Percentiles rank a stretch among this genome's conserved stretches.
Conservation (phyloP, 352 stramenopile species). For the Phytophthora nicotianae region DNA sequence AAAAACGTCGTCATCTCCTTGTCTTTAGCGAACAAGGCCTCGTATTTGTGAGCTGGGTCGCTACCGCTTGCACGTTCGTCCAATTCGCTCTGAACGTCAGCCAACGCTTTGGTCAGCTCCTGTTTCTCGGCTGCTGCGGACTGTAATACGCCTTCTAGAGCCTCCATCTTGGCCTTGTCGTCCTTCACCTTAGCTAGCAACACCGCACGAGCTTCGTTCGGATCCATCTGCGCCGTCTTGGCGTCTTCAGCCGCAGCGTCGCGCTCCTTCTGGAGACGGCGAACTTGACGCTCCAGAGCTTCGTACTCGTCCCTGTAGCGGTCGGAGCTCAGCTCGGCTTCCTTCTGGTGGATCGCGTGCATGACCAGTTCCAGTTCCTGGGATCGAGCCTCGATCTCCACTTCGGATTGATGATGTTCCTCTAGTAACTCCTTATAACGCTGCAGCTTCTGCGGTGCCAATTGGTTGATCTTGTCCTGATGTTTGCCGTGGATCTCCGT, state of each 20-base stretch:
- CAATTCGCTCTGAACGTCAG: constrained; percentile 62
- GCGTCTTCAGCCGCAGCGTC: constrained; percentile 84
- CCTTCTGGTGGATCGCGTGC: constrained; percentile 78
- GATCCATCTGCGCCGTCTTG: constrained; percentile 88
- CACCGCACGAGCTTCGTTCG: constrained; percentile 80
- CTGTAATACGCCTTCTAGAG: constrained; percentile 66
- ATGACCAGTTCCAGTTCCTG: constrained; percentile 77
- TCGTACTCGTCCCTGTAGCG: constrained; percentile 83
- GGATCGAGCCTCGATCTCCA: constrained; percentile 71
- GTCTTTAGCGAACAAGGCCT: constrained; percentile 89
- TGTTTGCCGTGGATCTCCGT: constrained; percentile 79
- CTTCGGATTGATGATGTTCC: constrained; percentile 75
- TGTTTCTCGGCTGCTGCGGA: constrained; percentile 57
- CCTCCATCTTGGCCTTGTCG: constrained; percentile 84
- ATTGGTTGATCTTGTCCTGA: constrained; percentile 88
- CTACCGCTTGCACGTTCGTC: constrained; percentile 71
- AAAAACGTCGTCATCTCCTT: constrained; percentile 93
- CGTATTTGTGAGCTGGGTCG: constrained; percentile 86
- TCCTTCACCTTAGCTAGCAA: constrained; percentile 89
- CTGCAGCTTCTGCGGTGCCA: constrained; percentile 86
- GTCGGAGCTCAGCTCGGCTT: constrained; percentile 70
- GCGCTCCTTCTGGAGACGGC: constrained; percentile 74
- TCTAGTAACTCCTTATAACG: constrained; percentile 79
- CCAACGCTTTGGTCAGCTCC: constrained; percentile 57
- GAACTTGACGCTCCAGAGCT: constrained; percentile 68